Base-by-base conservation (phyloP, 805 yeast genomes). In the Candida succiphila region DNA sequence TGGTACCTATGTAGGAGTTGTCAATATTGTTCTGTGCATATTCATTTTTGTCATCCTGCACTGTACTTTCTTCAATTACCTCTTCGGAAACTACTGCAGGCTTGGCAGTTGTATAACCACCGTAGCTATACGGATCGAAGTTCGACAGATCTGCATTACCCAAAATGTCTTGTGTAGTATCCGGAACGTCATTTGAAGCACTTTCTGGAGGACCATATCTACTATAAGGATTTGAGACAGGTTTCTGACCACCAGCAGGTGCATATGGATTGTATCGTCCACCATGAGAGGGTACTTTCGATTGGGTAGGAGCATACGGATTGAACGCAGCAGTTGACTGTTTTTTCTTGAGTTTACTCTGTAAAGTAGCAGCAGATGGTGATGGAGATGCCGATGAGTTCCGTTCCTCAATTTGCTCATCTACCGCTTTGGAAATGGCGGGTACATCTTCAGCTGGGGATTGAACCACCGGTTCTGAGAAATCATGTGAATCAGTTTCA, bases 1-100 rank as follows among this genome's bases (percentile, higher is more conserved):
- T 61, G n/a, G 61, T 67, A n/a, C 60, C 65, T 20, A 66, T 63
- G 19, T 63, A 69, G 21, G 7, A 59, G 29, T 61, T 59, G 32
- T 67, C 72, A 21, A 65, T 70, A 21, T 21, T 10, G 10, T 10
- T 10, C 7, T 21, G 10, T 15, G n/a, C 26, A 7, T 12, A 6
- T 12, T 24, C 26, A 17, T 65, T 71, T 3, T 65, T 72, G 9
- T 37, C 38, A 15, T 36, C 39, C 15, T 18, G 35, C 19, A 24
- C 18, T 26, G 29, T 37, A 18, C 30, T 36, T 4, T 17, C 35
- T 12, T 24, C 23, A 4, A 36, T 40, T 4, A 21, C 34, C 8
- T 15, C 24, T 13, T 31, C 37, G 17, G 21, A 30, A 1, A 15
- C 30, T 7, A 17, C 17, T 5, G 25, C 25, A 2, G 41, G 39